phyloP scores from a whole-genome alignment of 1,284 basidiomycete genomes.

The Ceratobasidium sp. region DNA sequence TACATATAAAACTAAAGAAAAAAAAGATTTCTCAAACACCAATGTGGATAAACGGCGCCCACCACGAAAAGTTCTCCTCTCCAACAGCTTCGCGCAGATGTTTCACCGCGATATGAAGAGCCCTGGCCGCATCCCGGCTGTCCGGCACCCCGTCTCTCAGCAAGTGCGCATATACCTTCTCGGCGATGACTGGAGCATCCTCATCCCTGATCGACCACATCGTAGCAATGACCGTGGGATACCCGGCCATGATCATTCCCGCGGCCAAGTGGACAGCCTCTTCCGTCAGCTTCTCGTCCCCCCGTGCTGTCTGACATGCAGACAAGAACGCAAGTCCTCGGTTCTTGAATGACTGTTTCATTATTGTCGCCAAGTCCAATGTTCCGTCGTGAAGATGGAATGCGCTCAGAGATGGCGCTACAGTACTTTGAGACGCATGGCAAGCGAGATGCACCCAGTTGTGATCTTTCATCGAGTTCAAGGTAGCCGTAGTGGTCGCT shows the following conservation, averaged over 20 bases:
- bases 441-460: slow-evolving; percentile 21
- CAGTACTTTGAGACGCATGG: not conserved
- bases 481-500: not conserved
- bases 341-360: not conserved
- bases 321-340: too few relatives aligned
- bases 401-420: not conserved
- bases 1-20: too few relatives aligned
- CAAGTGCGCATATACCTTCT: not conserved
- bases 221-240: slow-evolving; percentile 8
- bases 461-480: not conserved
- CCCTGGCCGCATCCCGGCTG: not conserved
- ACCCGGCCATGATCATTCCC: slow-evolving; percentile 46
- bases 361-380: not conserved
- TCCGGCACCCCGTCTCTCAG: not conserved
- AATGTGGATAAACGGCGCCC: slow-evolving; percentile 22
- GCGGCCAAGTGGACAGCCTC: slow-evolving; percentile 44
- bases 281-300: slow-evolving; percentile 44
- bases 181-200: slow-evolving; percentile 4
- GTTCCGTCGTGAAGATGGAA: not conserved
- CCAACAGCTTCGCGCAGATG: not conserved
- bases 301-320: slow-evolving; percentile 24
- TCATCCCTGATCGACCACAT: slow-evolving; percentile 21
- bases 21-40: not conserved
- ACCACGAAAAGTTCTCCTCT: not conserved
- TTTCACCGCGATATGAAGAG: not conserved